These are phyloP conservation scores for Nicotiana sylvestris DNA, from an alignment of 257 asterid species.

Conservation along the genomic window DNA sequence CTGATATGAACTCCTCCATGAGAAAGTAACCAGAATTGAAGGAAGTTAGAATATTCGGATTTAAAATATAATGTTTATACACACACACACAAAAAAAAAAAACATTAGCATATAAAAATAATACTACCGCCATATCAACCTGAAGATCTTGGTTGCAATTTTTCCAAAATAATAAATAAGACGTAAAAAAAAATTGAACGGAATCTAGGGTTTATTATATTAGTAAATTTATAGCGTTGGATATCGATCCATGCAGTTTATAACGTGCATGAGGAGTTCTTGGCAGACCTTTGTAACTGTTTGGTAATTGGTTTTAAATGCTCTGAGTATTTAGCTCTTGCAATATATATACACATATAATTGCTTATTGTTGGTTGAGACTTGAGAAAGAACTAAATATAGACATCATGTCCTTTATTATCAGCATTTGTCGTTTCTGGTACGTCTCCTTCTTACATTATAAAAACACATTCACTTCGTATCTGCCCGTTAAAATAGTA, in stretches of 20 bases:
- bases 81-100: too few relatives aligned
- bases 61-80: too few relatives aligned
- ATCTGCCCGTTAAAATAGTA: conserved; percentile 27
- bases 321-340: background rate
- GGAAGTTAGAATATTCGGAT: background rate
- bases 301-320: background rate
- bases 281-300: background rate
- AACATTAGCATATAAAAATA: background rate
- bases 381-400: conserved; percentile 16
- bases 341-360: background rate
- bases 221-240: background rate
- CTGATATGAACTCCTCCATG: background rate
- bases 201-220: background rate
- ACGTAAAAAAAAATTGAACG: background rate
- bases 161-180: background rate
- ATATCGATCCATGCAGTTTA: conserved; percentile 10
- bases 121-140: background rate
- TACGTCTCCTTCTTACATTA: conserved; percentile 11
- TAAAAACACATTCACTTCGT: background rate
- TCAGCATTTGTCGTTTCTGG: conserved; percentile 29
- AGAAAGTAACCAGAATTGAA: background rate
- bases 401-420: conserved; percentile 14
- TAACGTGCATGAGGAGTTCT: conserved; percentile 21
- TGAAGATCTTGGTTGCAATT: background rate
- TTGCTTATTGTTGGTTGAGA: conserved; percentile 19